These are phyloP conservation scores for Saitoella complicata DNA, from an alignment of 805 yeast species.

Conservation along the genomic window DNA sequence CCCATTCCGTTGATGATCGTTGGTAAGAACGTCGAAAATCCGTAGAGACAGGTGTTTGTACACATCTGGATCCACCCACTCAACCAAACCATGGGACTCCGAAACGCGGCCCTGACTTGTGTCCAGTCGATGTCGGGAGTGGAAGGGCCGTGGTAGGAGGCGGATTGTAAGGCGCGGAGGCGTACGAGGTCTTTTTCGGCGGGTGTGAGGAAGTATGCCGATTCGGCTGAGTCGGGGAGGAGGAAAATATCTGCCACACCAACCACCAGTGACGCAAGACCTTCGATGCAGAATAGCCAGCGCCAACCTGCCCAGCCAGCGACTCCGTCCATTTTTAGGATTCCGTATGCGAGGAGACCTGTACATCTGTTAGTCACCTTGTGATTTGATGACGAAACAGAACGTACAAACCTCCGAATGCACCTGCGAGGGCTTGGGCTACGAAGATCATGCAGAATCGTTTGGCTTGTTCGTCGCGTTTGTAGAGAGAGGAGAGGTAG, in stretches of 20 bases:
- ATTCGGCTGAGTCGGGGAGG: constrained; percentile 23
- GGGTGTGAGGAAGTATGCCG: constrained; percentile 30
- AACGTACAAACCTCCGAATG: constrained; percentile 21
- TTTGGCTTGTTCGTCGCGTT: constrained; percentile 19
- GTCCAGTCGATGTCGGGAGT: neutral
- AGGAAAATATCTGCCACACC: constrained; percentile 16
- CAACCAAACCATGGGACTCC: constrained; percentile 2
- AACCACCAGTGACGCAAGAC: constrained; percentile 28
- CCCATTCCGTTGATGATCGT: constrained; percentile 30
- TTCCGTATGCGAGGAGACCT: constrained; percentile 30
- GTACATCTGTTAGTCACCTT: constrained; percentile 16
- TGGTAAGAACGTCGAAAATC: constrained; percentile 34
- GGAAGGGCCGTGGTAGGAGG: too few relatives aligned
- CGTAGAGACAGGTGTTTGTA: constrained; percentile 18
- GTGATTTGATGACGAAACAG: neutral
- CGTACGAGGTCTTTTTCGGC: constrained; percentile 17
- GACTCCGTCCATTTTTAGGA: constrained; percentile 26
- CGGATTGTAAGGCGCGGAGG: too few relatives aligned
- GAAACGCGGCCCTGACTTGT: neutral
- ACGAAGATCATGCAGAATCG: constrained; percentile 22
- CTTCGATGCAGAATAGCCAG: constrained; percentile 26
- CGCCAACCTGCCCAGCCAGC: constrained; percentile 26
- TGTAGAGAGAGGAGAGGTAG: constrained; percentile 23
- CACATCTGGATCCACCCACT: constrained; percentile 13
- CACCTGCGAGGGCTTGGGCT: constrained; percentile 34